phyloP scores from a whole-genome alignment of 148 eudicot species.

The Salicornia ramosissima region DNA sequence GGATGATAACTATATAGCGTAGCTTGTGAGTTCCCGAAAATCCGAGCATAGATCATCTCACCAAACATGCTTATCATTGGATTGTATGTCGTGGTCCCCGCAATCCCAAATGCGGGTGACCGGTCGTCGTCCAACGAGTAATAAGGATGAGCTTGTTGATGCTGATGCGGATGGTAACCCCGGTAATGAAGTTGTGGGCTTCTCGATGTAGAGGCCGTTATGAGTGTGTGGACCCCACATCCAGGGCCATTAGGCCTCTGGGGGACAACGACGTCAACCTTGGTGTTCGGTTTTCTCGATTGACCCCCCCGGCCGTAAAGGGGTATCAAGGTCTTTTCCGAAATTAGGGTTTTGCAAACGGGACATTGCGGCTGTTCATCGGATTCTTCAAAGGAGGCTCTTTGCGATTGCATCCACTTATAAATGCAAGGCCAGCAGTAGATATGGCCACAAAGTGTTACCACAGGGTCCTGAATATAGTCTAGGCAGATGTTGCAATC shows the following conservation, averaged over 20 bases:
- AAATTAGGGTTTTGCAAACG: constrained; percentile 67
- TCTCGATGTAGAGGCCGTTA: constrained; percentile 11
- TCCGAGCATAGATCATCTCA: constrained; percentile 54
- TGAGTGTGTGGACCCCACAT: constrained; percentile 22
- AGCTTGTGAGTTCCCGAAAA: constrained; percentile 51
- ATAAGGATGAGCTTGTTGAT: not conserved
- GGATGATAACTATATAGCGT: constrained; percentile 38
- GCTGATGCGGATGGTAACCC: not conserved
- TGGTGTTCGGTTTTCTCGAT: constrained; percentile 23
- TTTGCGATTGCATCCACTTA: constrained; percentile 60
- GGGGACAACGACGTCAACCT: constrained; percentile 38
- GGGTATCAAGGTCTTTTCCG: constrained; percentile 55
- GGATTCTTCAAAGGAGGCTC: constrained; percentile 23
- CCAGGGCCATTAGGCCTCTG: constrained; percentile 50
- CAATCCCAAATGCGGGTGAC: constrained; percentile 26
- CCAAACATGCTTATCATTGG: constrained; percentile 54
- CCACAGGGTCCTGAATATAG: constrained; percentile 68
- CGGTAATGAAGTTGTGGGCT: not conserved
- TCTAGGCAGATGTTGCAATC: constrained; percentile 92
- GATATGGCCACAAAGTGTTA: constrained; percentile 88
- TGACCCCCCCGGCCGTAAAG: constrained; percentile 66
- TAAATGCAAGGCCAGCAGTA: constrained; percentile 97
- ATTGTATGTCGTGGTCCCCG: constrained; percentile 34
- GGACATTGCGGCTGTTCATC: constrained; percentile 64
- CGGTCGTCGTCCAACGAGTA: constrained; percentile 8